Conservation (phyloP, 805 yeast genomes). For the Deakozyma indianensis region DNA sequence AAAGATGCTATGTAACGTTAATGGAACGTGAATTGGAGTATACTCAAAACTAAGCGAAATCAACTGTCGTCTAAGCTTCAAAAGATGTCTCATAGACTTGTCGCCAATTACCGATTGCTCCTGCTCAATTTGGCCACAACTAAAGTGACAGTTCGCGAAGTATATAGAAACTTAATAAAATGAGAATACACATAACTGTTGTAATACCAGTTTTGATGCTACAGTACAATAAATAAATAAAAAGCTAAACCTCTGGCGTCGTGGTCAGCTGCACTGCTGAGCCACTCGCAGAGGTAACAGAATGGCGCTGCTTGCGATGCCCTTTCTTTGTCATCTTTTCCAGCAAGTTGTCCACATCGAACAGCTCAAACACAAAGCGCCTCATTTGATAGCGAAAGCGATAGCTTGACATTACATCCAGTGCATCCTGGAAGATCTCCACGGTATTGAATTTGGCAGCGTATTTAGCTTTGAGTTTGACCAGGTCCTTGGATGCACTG, state of each 20-base stretch:
- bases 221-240: neutral
- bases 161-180: neutral
- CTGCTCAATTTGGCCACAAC: no score
- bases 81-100: neutral
- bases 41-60: no score
- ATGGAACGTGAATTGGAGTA: no score
- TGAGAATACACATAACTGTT: no score
- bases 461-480: conserved; percentile 33
- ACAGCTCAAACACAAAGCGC: conserved; percentile 49
- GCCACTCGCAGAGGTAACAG: neutral
- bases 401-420: conserved; percentile 38
- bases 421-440: conserved; percentile 37
- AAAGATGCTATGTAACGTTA: no score
- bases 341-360: conserved; percentile 23
- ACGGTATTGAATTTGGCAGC: conserved; percentile 43
- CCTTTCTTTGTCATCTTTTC: neutral
- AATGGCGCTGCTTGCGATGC: neutral
- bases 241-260: neutral
- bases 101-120: neutral
- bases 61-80: neutral
- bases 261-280: neutral
- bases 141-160: no score
- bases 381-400: conserved; percentile 49
- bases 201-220: no score
- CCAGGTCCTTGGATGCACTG: conserved; percentile 43